These are phyloP conservation scores for Claviceps citrina DNA, from an alignment of 2,329 filamentous ascomycete genomes.

Conservation along the genomic window DNA sequence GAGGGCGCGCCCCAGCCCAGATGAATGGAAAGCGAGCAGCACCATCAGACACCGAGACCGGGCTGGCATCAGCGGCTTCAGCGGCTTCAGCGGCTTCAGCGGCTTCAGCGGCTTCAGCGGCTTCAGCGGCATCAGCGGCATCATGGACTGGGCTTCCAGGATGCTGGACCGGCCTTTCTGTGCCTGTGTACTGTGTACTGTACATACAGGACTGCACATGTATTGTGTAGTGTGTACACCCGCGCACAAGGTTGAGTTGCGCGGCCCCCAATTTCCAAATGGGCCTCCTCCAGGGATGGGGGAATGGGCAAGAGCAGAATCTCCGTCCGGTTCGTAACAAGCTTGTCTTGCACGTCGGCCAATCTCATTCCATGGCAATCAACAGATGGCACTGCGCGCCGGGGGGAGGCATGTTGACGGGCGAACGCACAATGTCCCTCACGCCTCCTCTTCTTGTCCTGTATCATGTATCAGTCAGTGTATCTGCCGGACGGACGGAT, in stretches of 20 bases:
- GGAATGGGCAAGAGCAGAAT: neutral
- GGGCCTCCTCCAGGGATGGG: neutral
- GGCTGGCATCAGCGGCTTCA: neutral
- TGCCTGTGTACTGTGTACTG: neutral
- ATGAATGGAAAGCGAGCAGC: no score
- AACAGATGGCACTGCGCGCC: no score
- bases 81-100: neutral
- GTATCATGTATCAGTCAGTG: no score
- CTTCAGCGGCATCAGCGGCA: neutral
- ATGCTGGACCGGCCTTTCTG: neutral
- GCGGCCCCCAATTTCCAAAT: neutral
- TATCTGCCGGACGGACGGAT: neutral
- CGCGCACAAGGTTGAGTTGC: neutral
- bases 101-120: no score
- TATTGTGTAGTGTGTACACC: neutral
- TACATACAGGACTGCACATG: neutral
- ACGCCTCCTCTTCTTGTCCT: no score
- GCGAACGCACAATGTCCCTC: neutral
- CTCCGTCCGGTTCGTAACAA: neutral
- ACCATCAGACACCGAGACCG: neutral
- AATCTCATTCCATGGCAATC: neutral
- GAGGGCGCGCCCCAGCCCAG: no score
- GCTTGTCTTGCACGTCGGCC: neutral
- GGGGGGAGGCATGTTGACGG: neutral
- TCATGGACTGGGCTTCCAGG: neutral